These are phyloP conservation scores for Aspergillus oerlinghausenensis DNA, from an alignment of 2,329 filamentous ascomycete species.

Conservation along the genomic window DNA sequence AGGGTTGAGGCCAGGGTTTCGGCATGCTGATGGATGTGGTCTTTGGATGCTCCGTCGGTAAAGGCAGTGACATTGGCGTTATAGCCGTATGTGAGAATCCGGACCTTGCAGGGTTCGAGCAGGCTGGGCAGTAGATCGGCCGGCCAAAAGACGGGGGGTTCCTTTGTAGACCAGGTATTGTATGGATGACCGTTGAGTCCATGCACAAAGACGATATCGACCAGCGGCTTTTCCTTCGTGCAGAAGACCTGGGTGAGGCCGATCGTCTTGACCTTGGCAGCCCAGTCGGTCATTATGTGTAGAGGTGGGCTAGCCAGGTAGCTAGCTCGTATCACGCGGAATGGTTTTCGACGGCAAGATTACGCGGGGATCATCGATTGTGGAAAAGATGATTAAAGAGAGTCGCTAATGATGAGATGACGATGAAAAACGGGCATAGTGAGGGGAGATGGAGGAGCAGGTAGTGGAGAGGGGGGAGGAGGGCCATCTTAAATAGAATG, in stretches of 20 bases:
- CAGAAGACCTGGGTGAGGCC: conserved; percentile 41
- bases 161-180: conserved; percentile 56
- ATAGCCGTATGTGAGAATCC: conserved; percentile 69
- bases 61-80: conserved; percentile 60
- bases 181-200: conserved; percentile 64
- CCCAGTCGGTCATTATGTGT: conserved; percentile 16
- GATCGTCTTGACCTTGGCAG: conserved; percentile 30
- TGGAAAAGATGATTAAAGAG: neutral
- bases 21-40: conserved; percentile 67
- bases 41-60: conserved; percentile 53
- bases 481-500: neutral
- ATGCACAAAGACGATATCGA: conserved; percentile 64
- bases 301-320: neutral
- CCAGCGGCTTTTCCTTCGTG: conserved; percentile 33
- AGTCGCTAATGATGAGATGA: neutral
- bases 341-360: neutral
- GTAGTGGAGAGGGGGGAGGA: neutral
- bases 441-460: neutral
- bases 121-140: conserved; percentile 60
- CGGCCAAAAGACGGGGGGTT: conserved; percentile 61
- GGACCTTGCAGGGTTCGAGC: conserved; percentile 54
- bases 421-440: neutral
- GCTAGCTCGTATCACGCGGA: neutral
- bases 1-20: conserved; percentile 63
- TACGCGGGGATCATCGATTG: neutral